Evolutionary conservation across 2,329 filamentous ascomycete species (phyloP).

Genomic region (Microsporum ferrugineum): DNA sequence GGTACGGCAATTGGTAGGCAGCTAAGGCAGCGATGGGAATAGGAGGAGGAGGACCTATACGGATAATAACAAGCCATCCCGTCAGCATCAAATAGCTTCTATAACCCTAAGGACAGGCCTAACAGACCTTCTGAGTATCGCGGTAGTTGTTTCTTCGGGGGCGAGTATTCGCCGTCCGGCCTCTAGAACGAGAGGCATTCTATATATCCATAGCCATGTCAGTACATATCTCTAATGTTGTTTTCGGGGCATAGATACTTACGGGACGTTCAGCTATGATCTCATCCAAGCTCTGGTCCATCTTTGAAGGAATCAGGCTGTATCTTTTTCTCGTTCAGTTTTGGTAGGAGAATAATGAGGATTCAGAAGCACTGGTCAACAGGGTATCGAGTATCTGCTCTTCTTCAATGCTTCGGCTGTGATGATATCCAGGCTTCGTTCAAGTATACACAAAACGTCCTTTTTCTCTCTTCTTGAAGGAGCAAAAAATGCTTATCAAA

Average conservation of each 20-base stretch:
- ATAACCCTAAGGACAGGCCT: not conserved
- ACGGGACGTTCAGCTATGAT: conserved; percentile 52
- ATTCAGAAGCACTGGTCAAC: not conserved
- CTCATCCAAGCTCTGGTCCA: conserved; percentile 56
- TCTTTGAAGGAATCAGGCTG: conserved; percentile 20
- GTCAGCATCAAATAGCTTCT: conserved; percentile 4
- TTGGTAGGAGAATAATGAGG: not conserved
- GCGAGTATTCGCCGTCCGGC: conserved; percentile 18
- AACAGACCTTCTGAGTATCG: conserved; percentile 74
- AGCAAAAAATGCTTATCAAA: not conserved
- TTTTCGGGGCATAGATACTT: conserved; percentile 15
- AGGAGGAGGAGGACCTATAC: conserved; percentile 37
- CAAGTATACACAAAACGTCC: not conserved
- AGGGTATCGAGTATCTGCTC: not conserved
- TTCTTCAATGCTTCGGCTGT: not conserved
- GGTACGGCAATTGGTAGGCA: conserved; percentile 20
- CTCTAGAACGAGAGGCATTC: conserved; percentile 24
- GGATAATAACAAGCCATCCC: conserved; percentile 15
- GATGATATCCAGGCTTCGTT: not conserved
- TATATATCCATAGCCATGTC: not conserved
- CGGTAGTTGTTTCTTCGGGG: conserved; percentile 48
- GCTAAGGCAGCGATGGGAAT: conserved; percentile 24
- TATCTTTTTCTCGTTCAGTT: not conserved
- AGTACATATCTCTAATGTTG: not conserved
- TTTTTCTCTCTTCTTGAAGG: not conserved